Conservation (phyloP, 129 eudicot species). For the Centaurea solstitialis region DNA sequence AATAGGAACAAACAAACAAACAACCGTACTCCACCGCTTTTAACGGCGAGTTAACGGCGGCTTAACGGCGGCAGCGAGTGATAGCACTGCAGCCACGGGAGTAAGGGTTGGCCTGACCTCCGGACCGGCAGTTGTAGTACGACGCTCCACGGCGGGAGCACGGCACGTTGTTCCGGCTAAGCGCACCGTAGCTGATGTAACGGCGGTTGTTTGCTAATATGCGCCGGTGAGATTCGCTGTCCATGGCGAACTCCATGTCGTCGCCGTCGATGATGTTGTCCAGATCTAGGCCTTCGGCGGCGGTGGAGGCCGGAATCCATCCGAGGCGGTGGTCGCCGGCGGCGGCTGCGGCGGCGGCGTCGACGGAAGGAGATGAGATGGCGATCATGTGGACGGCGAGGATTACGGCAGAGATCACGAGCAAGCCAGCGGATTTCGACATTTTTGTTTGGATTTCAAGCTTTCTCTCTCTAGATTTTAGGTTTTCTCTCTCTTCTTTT, state of each 20-base stretch:
- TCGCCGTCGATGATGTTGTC: constrained; percentile 15
- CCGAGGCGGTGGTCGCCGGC: constrained; percentile 6
- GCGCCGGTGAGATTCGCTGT: constrained; percentile 58
- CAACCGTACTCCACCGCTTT: constrained; percentile 10
- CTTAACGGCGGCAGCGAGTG: constrained; percentile 61
- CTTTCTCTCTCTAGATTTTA: constrained; percentile 15
- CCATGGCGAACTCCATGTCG: constrained; percentile 47
- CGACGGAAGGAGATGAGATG: constrained; percentile 30
- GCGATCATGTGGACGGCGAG: constrained; percentile 29
- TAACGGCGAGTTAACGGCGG: no score
- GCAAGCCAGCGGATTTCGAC: constrained; percentile 28
- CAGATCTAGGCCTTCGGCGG: constrained; percentile 33
- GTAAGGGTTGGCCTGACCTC: constrained; percentile 73
- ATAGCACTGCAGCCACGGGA: constrained; percentile 59
- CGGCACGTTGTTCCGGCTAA: constrained; percentile 58
- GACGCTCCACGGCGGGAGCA: constrained; percentile 73
- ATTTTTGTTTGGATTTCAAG: constrained; percentile 14
- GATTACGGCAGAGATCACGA: constrained; percentile 38
- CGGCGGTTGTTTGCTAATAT: constrained; percentile 40
- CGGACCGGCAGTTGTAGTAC: constrained; percentile 70
- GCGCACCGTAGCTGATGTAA: constrained; percentile 67
- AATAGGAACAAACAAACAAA: constrained; percentile 14
- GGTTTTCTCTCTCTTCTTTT: constrained; percentile 20
- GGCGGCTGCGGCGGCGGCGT: constrained; percentile 32
- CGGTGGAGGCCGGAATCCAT: constrained; percentile 31